Conservation (phyloP, 306 rosid genomes). For the Trichosanthes truncata region DNA sequence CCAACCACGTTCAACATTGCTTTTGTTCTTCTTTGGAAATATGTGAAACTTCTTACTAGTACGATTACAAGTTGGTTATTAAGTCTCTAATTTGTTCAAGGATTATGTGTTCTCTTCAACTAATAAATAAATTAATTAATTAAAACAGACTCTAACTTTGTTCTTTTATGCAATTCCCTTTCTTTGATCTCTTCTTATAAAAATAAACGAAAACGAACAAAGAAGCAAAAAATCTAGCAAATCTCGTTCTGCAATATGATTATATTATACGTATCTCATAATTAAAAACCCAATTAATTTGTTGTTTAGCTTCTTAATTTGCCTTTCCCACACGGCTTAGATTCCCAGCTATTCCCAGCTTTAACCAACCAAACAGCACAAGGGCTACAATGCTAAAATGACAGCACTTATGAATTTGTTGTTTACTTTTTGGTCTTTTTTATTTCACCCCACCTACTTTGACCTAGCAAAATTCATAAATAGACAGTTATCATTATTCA, state of each 20-base stretch:
- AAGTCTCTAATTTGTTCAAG: neutral
- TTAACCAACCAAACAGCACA: neutral
- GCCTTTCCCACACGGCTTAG: neutral
- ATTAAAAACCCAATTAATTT: neutral
- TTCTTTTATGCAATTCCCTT: neutral
- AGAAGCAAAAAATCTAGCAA: slow-evolving; percentile 12
- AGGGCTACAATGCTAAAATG: neutral
- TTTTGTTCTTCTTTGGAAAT: neutral
- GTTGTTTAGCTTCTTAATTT: neutral
- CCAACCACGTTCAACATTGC: no score
- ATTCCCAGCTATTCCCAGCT: no score
- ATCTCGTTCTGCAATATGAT: slow-evolving; percentile 1
- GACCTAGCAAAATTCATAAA: neutral
- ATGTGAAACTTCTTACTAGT: neutral
- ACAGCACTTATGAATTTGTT: neutral
- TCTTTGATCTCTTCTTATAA: neutral
- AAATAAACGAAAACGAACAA: neutral
- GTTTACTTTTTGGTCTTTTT: no score
- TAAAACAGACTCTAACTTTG: neutral
- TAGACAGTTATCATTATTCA: no score
- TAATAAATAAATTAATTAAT: no score
- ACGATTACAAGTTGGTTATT: neutral
- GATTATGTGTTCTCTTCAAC: neutral
- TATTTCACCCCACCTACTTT: no score
- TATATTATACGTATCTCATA: neutral